Evolutionary conservation across 2,329 filamentous ascomycete genomes (phyloP), one percentile per base, ranked within the genome.

Genomic region (Beauveria pseudobassiana): DNA sequence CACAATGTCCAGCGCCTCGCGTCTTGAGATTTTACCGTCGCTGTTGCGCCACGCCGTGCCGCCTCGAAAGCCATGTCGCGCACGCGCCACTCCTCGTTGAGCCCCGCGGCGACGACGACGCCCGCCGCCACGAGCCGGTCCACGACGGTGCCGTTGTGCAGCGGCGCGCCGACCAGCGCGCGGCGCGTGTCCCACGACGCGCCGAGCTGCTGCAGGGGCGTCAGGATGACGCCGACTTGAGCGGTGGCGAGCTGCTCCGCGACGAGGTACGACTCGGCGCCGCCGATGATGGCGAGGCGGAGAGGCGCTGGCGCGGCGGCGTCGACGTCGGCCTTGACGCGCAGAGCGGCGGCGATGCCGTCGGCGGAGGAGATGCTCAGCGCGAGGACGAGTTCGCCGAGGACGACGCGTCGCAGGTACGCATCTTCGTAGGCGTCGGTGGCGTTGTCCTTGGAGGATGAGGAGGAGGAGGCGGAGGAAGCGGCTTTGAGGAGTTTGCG

Each of bases 311-410:
- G 5, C 59, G 55, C 2, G 63, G 52, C 74, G 0, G 69, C 65
- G 55, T 88, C 85, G 9, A 88, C 75, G 3, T 80, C 76, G 4
- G 71, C 67, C 72, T 89, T 89, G 64, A 88, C 73, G 26, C 76
- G 75, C n/a, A 89, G 75, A 1, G 85, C 70, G 0, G 83, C 73
- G 2, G 84, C 81, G 63, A 88, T 88, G 22, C 78, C 78, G 66
- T 89, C 86, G 7, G 86, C 86, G 63, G 81, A 86, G 67, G 88
- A 82, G 12, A 81, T 81, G 0, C 80, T 84, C 12, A 89, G 68
- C 4, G 81, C 83, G 1, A 89, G 76, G 0, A 85, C 78, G 2
- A 82, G 67, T 3, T 79, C 72, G 24, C 83, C 85, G 2, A 74
- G 68, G 2, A 87, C 74, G 0, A 87, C 85, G 66, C 77, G 77